Conservation (phyloP, 176 grass and related monocot species). For the Zea luxurians region DNA sequence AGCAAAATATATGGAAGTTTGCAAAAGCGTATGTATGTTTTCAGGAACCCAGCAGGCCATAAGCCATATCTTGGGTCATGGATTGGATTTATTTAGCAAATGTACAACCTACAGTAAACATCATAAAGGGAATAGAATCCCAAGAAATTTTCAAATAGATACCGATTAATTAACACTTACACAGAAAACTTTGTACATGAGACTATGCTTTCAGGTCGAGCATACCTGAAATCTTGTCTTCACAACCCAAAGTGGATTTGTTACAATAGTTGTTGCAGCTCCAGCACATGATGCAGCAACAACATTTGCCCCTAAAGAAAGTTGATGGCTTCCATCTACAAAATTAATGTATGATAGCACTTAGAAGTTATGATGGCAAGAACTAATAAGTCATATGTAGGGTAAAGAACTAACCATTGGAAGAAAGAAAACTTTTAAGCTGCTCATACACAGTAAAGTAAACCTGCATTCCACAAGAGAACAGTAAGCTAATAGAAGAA, state of each 20-base stretch:
- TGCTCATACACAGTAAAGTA: constrained; percentile 98
- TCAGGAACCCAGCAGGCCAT: not conserved
- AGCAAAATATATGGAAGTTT: constrained; percentile 9
- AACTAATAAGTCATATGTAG: constrained; percentile 19
- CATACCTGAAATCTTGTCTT: constrained; percentile 96
- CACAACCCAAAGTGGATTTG: constrained; percentile 98
- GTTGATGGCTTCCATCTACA: constrained; percentile 66
- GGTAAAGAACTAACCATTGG: constrained; percentile 67
- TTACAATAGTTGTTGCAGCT: constrained; percentile 82
- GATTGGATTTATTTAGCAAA: not conserved
- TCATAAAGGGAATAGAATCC: not conserved
- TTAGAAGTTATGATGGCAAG: constrained; percentile 26
- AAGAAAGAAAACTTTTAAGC: constrained; percentile 73
- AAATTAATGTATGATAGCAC: constrained; percentile 34
- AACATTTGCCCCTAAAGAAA: constrained; percentile 85
- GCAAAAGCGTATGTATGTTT: not conserved
- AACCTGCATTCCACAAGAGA: constrained; percentile 46
- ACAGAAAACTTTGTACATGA: not conserved
- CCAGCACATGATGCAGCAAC: constrained; percentile 95
- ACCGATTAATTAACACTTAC: not conserved
- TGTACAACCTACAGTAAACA: not conserved
- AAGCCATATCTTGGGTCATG: not conserved
- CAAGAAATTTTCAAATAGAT: not conserved
- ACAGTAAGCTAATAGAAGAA: constrained; percentile 28
- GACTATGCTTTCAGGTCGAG: constrained; percentile 4